Evolutionary conservation across 306 rosid genomes (phyloP).

Genomic region (Cucurbita moschata): DNA sequence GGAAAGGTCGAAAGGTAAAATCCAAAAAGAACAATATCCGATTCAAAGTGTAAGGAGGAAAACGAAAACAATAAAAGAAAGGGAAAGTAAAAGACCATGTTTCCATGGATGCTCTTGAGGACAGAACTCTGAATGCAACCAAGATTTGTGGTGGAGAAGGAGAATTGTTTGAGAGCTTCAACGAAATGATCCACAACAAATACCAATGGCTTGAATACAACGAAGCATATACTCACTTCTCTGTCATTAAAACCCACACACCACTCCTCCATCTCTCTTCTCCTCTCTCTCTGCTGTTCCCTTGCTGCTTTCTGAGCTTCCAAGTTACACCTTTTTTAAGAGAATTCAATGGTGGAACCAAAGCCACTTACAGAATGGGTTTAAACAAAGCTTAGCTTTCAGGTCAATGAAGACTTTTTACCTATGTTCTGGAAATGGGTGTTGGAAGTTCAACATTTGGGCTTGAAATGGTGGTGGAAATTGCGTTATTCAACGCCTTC

Average conservation of each 20-base stretch:
- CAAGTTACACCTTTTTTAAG: neutral
- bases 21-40: too few species aligned
- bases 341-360: neutral
- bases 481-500: neutral
- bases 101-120: conserved; percentile 85
- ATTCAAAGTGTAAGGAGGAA: too few species aligned
- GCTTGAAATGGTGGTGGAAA: neutral
- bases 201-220: conserved; percentile 62
- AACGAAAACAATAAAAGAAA: neutral
- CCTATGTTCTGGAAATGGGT: neutral
- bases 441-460: neutral
- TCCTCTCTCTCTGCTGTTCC: neutral
- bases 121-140: conserved; percentile 70
- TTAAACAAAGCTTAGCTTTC: neutral
- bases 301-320: neutral
- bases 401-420: neutral
- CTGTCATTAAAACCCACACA: conserved; percentile 44
- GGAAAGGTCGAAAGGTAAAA: too few species aligned
- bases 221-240: conserved; percentile 43
- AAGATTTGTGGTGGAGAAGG: conserved; percentile 37
- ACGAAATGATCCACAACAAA: conserved; percentile 48
- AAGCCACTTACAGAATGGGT: neutral
- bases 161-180: conserved; percentile 42
- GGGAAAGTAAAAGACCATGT: conserved; percentile 25
- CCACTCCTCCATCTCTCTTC: conserved; percentile 39